Evolutionary conservation across 441 rosid genomes (phyloP).

Genomic region (Biscutella auriculata): DNA sequence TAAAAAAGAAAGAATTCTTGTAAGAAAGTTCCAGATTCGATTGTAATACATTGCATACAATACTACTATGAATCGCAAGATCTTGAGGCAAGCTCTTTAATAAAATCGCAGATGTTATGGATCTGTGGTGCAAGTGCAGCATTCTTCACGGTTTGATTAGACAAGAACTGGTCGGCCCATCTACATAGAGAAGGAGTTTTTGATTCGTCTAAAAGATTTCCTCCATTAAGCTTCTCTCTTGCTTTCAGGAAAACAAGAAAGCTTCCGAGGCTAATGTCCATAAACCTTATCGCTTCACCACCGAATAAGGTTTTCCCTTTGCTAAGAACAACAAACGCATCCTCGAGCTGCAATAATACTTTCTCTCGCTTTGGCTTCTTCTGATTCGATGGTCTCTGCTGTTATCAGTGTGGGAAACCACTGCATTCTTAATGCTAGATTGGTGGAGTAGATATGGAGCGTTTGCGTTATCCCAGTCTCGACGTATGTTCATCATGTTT

Average conservation of each 20-base stretch:
- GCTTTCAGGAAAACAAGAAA: slow-evolving; percentile 41
- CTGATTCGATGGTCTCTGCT: slow-evolving; percentile 19
- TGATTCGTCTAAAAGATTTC: slow-evolving; percentile 30
- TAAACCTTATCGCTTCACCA: slow-evolving; percentile 47
- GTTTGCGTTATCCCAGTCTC: no score
- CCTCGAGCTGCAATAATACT: slow-evolving; percentile 40
- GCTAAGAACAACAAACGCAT: slow-evolving; percentile 35
- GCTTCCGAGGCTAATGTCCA: slow-evolving; percentile 58
- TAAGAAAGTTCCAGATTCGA: no score
- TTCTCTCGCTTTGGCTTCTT: slow-evolving; percentile 27
- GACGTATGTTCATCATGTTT: no score
- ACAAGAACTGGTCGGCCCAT: slow-evolving; percentile 43
- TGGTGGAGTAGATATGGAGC: no score
- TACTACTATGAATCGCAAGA: neutral
- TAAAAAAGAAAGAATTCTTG: no score
- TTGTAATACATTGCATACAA: neutral
- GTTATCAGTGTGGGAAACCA: slow-evolving; percentile 34
- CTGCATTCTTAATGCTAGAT: slow-evolving; percentile 29
- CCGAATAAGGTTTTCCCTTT: slow-evolving; percentile 56
- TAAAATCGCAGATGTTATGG: slow-evolving; percentile 42
- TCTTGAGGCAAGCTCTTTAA: slow-evolving; percentile 17
- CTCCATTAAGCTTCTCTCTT: slow-evolving; percentile 20
- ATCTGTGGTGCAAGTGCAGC: slow-evolving; percentile 52
- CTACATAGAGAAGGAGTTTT: slow-evolving; percentile 34
- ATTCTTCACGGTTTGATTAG: slow-evolving; percentile 38